Evolutionary conservation across 495 filamentous ascomycete species (phyloP).

Genomic region (Penicillium antarcticum): DNA sequence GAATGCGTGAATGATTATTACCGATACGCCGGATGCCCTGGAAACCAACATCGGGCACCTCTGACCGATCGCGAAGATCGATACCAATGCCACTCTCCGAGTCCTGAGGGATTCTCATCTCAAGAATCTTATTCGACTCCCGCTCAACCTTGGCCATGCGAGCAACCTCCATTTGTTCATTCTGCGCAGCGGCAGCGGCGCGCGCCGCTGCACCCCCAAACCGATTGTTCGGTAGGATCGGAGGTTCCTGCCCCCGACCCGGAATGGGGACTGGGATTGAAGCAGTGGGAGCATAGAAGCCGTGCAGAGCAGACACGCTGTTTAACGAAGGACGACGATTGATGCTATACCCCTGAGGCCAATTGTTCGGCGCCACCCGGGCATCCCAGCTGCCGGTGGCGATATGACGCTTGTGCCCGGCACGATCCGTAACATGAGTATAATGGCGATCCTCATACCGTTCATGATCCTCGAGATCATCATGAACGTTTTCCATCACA

Average conservation of each 20-base stretch:
- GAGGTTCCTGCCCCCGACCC: constrained; percentile 37
- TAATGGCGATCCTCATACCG: constrained; percentile 3
- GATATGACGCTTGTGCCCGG: constrained; percentile 17
- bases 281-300: constrained; percentile 35
- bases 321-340: constrained; percentile 40
- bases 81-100: constrained; percentile 80
- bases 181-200: constrained; percentile 66
- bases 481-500: constrained; percentile 4
- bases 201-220: constrained; percentile 68
- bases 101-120: constrained; percentile 47
- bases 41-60: constrained; percentile 41
- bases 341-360: constrained; percentile 29
- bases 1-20: constrained; percentile 19
- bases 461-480: constrained; percentile 12
- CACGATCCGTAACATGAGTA: constrained; percentile 6
- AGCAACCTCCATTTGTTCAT: constrained; percentile 35
- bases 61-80: constrained; percentile 52
- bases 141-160: constrained; percentile 39
- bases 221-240: constrained; percentile 35
- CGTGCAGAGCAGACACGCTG: constrained; percentile 37
- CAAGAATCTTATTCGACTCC: constrained; percentile 30
- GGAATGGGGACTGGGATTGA: constrained; percentile 33
- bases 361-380: constrained; percentile 12
- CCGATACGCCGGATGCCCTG: constrained; percentile 34
- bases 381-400: constrained; percentile 21